Evolutionary conservation across 192 early-diverging fungal species (phyloP), one percentile per base, ranked within the genome.

Genomic region (Coemansia sp.): DNA sequence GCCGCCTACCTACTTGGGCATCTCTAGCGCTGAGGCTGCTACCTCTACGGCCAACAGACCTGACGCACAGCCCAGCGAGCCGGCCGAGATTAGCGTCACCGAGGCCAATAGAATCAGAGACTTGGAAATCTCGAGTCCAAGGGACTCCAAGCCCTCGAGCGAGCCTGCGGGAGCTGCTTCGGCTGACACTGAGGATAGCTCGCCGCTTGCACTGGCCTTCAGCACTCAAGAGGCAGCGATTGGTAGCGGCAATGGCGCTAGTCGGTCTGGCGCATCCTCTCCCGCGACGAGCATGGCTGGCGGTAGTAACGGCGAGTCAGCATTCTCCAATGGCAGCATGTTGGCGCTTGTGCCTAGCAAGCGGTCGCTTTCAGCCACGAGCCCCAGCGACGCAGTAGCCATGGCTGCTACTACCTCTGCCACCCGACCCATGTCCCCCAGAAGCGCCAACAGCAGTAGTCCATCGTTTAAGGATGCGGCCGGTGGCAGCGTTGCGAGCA

Each of bases 341-440:
- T 29, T 53, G 32, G 68, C 68, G 15, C 47, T 76, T 19, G 79
- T 82, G 45, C 79, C 79, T 25, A 77, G 70, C 70, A 82, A 82
- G 60, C 74, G 79, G 49, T 36, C 79, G 31, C 60, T 82, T 15
- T 38, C 42, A 11, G 54, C 62, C n/a, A 39, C 62, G 25, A 46
- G 42, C 35, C 40, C 67, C 36, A 40, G 20, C 4, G 72, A 68
- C 8, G 67, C 56, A 56, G 37, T 51, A 59, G 57, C 59, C 22
- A 31, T n/a, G n/a, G n/a, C 32, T 31, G 31, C 41, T 54, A 43
- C 27, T 3, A 10, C 17, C 20, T 25, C 51, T n/a, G 57, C 11
- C 12, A 46, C 11, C 8, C 45, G 39, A 25, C 42, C 38, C 6
- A 37, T 37, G 56, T 58, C 56, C 32, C 32, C 56, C 43, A 27